phyloP scores from a whole-genome alignment of 345 rosid genomes.

The Gossypium ekmanianum region DNA sequence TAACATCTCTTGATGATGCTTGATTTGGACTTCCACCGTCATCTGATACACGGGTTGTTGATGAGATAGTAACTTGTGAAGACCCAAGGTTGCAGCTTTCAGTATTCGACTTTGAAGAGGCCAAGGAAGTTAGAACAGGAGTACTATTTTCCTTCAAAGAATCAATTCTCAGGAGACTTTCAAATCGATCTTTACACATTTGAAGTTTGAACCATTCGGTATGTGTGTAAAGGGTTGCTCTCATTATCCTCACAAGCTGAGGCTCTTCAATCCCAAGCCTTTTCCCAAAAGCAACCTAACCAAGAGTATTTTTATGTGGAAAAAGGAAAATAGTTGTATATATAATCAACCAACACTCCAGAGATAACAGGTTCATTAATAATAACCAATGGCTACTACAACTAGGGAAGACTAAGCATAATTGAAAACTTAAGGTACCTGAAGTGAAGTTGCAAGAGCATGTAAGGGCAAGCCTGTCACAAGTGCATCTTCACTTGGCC shows the following conservation, averaged over 20 bases:
- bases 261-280: conserved; percentile 89
- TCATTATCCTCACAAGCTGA: conserved; percentile 79
- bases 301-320: not conserved
- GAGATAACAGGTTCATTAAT: not conserved
- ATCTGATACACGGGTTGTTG: conserved; percentile 60
- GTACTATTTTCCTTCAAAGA: conserved; percentile 58
- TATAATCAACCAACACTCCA: not conserved
- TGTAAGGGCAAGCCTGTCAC: conserved; percentile 66
- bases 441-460: conserved; percentile 76
- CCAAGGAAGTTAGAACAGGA: conserved; percentile 43
- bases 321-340: not conserved
- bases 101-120: conserved; percentile 53
- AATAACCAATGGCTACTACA: not conserved
- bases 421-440: conserved; percentile 36
- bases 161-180: conserved; percentile 63
- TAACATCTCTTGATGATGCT: conserved; percentile 55
- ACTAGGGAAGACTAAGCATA: not conserved
- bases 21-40: conserved; percentile 80
- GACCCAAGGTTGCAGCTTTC: conserved; percentile 71
- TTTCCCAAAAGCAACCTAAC: conserved; percentile 72
- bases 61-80: conserved; percentile 67
- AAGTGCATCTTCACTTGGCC: conserved; percentile 48
- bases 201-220: conserved; percentile 92
- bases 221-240: conserved; percentile 81
- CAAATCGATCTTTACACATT: conserved; percentile 78